Conservation (phyloP, 768 basidiomycete genomes). For the Tremella fuciformis region DNA sequence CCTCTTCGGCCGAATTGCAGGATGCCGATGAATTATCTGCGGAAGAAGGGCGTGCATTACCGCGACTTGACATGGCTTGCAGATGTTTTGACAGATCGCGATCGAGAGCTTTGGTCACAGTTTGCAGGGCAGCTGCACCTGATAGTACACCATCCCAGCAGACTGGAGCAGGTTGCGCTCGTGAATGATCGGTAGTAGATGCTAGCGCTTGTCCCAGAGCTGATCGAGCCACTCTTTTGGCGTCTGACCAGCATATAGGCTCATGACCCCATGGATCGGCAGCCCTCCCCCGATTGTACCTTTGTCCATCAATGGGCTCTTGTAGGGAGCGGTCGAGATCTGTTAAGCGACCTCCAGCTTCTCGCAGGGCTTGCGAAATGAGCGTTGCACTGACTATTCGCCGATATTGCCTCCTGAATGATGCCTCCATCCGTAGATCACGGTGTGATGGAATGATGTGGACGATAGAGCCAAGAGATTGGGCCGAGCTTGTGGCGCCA, state of each 20-base stretch:
- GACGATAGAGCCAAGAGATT: no score
- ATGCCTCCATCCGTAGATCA: conserved; percentile 1
- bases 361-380: not conserved
- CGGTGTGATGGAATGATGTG: no score
- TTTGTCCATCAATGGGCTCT: conserved; percentile 11
- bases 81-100: conserved; percentile 19
- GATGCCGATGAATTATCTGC: conserved; percentile 35
- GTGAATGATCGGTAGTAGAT: conserved; percentile 1
- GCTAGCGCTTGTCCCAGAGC: conserved; percentile 16
- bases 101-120: conserved; percentile 20
- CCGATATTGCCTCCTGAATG: not conserved
- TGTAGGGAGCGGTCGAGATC: conserved; percentile 6
- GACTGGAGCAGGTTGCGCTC: conserved; percentile 1
- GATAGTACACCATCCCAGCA: conserved; percentile 26
- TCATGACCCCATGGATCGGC: conserved; percentile 18
- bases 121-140: conserved; percentile 18
- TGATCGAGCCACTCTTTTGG: conserved; percentile 20
- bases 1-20: conserved; percentile 69
- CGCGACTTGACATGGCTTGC: not conserved
- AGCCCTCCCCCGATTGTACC: not conserved
- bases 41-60: not conserved
- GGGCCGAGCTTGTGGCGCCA: no score
- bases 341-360: not conserved
- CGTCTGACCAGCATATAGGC: conserved; percentile 15
- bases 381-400: conserved; percentile 5